Percentiles rank a stretch among this genome's conserved stretches.
phyloP scores from a whole-genome alignment of 78 protist species.

The Creolimax fragrantissima region DNA sequence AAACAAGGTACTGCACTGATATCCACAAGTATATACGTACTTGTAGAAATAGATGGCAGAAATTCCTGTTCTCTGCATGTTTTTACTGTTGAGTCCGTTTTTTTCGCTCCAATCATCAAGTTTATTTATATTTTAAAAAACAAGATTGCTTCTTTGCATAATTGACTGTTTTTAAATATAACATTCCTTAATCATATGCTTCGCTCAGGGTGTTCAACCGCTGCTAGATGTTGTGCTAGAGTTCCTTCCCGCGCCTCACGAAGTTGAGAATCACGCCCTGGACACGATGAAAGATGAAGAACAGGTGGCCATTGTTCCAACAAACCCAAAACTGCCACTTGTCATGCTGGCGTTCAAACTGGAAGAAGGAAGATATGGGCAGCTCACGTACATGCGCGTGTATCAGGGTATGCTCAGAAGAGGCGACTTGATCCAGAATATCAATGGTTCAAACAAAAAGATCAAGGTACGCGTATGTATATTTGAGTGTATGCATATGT shows the following conservation, averaged over 20 bases:
- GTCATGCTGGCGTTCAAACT: slow-evolving; percentile 84
- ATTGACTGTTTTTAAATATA: too few relatives aligned
- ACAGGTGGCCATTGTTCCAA: slow-evolving; percentile 34
- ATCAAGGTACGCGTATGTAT: slow-evolving; percentile 45
- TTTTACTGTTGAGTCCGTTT: too few relatives aligned
- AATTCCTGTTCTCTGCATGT: too few relatives aligned
- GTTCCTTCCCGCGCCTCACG: slow-evolving; percentile 81
- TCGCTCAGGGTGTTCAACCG: slow-evolving; percentile 76
- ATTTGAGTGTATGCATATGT: too few relatives aligned
- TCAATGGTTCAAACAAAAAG: slow-evolving; percentile 50
- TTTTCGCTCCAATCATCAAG: too few relatives aligned
- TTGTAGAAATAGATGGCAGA: too few relatives aligned
- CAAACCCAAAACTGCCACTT: slow-evolving; percentile 43
- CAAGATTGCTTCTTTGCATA: too few relatives aligned
- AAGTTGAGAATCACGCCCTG: slow-evolving; percentile 28
- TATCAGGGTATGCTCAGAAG: slow-evolving; percentile 71
- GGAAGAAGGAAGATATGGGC: slow-evolving; percentile 79
- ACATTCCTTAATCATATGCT: too few relatives aligned
- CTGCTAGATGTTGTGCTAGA: slow-evolving; percentile 74
- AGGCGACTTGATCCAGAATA: slow-evolving; percentile 55
- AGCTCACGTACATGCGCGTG: slow-evolving; percentile 87
- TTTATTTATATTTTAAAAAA: too few relatives aligned
- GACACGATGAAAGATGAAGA: slow-evolving; percentile 1
- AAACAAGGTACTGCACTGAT: too few relatives aligned
- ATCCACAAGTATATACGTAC: too few relatives aligned